These are phyloP conservation scores for Agrocybe praecox DNA, from an alignment of 768 basidiomycete genomes.

Conservation along the genomic window DNA sequence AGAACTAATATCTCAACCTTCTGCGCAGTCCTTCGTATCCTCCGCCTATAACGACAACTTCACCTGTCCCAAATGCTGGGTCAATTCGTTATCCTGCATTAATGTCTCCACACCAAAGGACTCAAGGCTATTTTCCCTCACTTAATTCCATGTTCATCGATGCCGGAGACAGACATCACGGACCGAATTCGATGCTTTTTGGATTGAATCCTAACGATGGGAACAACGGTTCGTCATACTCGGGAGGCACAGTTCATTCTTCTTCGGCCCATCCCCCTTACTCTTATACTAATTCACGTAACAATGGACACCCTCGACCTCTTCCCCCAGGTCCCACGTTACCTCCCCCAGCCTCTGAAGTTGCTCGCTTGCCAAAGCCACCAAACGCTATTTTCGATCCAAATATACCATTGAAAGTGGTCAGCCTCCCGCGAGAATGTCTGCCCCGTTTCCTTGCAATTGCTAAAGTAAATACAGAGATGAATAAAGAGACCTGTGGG, in stretches of 20 bases:
- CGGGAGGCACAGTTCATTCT: not conserved
- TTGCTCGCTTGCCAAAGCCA: conserved; percentile 19
- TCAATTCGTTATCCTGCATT: conserved; percentile 65
- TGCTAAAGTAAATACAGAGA: conserved; percentile 75
- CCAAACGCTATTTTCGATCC: conserved; percentile 23
- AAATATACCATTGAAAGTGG: conserved; percentile 53
- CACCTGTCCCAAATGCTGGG: conserved; percentile 58
- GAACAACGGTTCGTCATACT: conserved; percentile 8
- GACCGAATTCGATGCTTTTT: conserved; percentile 47
- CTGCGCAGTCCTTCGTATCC: conserved; percentile 39
- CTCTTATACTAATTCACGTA: conserved; percentile 1
- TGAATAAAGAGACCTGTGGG: conserved; percentile 87
- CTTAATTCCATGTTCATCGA: conserved; percentile 72
- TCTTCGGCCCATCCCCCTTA: not conserved
- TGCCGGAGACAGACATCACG: conserved; percentile 32
- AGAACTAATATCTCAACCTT: not conserved
- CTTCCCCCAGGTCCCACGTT: conserved; percentile 23
- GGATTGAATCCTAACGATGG: conserved; percentile 29
- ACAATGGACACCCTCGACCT: conserved; percentile 21
- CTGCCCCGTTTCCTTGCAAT: conserved; percentile 78
- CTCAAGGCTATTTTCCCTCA: conserved; percentile 79
- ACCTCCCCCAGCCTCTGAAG: conserved; percentile 20
- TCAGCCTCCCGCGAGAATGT: conserved; percentile 72
- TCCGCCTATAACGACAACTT: conserved; percentile 70
- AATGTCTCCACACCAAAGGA: conserved; percentile 79